Conservation (phyloP, 2,329 filamentous ascomycete genomes). For the Fusarium pseudograminearum region DNA sequence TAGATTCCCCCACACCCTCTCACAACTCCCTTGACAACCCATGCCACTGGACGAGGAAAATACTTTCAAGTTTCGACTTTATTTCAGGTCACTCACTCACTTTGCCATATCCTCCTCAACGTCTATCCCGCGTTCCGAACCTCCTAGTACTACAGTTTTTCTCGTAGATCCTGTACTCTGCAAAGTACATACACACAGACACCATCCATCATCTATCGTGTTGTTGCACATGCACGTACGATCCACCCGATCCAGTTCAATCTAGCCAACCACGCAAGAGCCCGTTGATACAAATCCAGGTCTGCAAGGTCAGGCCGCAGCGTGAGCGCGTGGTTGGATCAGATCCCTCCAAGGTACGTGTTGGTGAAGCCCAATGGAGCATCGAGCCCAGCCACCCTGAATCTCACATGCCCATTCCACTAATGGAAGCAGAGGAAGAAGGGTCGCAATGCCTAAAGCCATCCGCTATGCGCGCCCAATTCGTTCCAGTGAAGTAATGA, state of each 20-base stretch:
- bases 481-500: neutral
- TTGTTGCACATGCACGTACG: constrained; percentile 30
- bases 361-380: constrained; percentile 26
- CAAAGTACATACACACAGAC: constrained; percentile 3
- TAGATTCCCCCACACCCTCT: constrained; percentile 28
- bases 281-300: constrained; percentile 35
- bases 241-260: constrained; percentile 36
- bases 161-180: neutral
- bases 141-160: neutral
- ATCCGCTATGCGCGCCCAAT: constrained; percentile 20
- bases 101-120: neutral
- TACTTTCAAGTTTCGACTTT: constrained; percentile 3
- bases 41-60: constrained; percentile 8
- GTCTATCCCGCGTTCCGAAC: neutral
- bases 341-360: constrained; percentile 38
- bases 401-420: constrained; percentile 42
- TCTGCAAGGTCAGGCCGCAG: constrained; percentile 41
- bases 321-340: constrained; percentile 35
- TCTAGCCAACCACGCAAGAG: constrained; percentile 32
- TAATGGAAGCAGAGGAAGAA: constrained; percentile 29
- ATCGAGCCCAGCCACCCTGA: constrained; percentile 31
- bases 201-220: constrained; percentile 18
- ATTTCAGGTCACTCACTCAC: neutral
- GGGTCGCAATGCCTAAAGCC: constrained; percentile 31
- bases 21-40: constrained; percentile 8